Percentiles rank a stretch among this genome's conserved stretches.
Conservation (phyloP, 2,329 filamentous ascomycete species). For the Colletotrichum ledebouriae region DNA sequence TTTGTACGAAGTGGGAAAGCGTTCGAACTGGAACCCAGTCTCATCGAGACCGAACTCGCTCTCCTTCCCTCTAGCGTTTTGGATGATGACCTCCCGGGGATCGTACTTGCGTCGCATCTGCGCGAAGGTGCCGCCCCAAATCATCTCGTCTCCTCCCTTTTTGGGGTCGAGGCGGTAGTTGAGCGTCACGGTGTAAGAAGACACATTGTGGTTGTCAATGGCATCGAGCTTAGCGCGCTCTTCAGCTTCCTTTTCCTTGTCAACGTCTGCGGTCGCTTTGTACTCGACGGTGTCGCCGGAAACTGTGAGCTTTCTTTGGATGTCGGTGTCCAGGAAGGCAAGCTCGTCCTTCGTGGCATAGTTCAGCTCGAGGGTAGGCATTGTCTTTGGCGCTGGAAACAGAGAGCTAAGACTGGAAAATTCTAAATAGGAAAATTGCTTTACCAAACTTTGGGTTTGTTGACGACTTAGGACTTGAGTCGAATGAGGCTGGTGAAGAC, state of each 20-base stretch:
- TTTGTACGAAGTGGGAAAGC: constrained; percentile 24
- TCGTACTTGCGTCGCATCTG: constrained; percentile 32
- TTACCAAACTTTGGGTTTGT: no score
- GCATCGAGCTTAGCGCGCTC: constrained; percentile 23
- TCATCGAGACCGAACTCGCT: constrained; percentile 14
- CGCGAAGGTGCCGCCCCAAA: constrained; percentile 31
- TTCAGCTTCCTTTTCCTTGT: constrained; percentile 10
- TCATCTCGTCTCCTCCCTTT: constrained; percentile 28
- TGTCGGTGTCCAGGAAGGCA: constrained; percentile 21
- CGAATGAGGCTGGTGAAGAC: no score
- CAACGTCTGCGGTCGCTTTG: neutral
- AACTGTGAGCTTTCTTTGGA: constrained; percentile 11
- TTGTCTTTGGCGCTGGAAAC: neutral
- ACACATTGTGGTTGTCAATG: constrained; percentile 2
- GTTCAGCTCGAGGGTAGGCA: constrained; percentile 32
- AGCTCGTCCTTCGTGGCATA: constrained; percentile 28
- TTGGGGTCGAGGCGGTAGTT: constrained; percentile 28
- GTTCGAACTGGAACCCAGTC: constrained; percentile 24
- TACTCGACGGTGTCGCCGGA: constrained; percentile 20
- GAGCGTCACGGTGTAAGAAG: constrained; percentile 4
- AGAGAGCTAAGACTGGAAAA: no score
- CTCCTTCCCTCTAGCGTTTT: constrained; percentile 24
- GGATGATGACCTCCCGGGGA: constrained; percentile 2
- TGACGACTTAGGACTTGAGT: no score
- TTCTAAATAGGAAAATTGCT: no score